Conservation (phyloP, 352 stramenopile species). For the Phytophthora pini region DNA sequence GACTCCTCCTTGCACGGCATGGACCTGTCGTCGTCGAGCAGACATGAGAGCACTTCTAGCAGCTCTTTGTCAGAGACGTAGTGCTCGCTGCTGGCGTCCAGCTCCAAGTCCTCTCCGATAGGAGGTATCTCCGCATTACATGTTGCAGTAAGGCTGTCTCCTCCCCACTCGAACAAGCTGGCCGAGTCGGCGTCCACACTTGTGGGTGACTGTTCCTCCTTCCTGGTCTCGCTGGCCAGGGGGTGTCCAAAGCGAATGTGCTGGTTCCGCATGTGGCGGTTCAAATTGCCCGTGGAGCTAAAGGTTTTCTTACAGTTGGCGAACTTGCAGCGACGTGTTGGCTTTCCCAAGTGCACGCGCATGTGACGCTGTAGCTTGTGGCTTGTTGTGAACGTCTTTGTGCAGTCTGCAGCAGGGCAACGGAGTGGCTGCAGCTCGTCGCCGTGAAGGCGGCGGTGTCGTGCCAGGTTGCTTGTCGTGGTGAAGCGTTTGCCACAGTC, state of each 20-base stretch:
- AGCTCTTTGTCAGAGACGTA: slow-evolving; percentile 37
- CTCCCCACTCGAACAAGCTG: slow-evolving; percentile 12
- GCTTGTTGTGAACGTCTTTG: slow-evolving; percentile 46
- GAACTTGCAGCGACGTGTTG: slow-evolving; percentile 47
- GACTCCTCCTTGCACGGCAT: slow-evolving; percentile 3
- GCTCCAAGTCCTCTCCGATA: slow-evolving; percentile 19
- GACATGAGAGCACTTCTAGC: slow-evolving; percentile 44
- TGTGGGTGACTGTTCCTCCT: slow-evolving; percentile 24
- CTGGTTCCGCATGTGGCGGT: slow-evolving; percentile 66
- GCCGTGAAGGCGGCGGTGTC: slow-evolving; percentile 50
- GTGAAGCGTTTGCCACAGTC: slow-evolving; percentile 58
- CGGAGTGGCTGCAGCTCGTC: slow-evolving; percentile 34
- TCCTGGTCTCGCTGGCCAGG: slow-evolving; percentile 20
- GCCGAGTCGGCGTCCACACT: slow-evolving; percentile 23
- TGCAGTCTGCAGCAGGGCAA: slow-evolving; percentile 30
- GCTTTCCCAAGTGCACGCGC: slow-evolving; percentile 47
- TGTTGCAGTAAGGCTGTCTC: slow-evolving; percentile 1
- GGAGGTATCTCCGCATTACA: slow-evolving; percentile 8
- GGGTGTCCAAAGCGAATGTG: slow-evolving; percentile 41
- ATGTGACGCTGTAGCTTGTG: slow-evolving; percentile 64
- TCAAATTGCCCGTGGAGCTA: slow-evolving; percentile 66
- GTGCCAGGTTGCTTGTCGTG: slow-evolving; percentile 55
- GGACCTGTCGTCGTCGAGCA: slow-evolving; percentile 44
- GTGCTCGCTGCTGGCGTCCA: slow-evolving; percentile 24
- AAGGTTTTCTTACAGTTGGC: slow-evolving; percentile 67